Conservation (phyloP, 1,284 basidiomycete genomes). For the Phlebopus sp. region DNA sequence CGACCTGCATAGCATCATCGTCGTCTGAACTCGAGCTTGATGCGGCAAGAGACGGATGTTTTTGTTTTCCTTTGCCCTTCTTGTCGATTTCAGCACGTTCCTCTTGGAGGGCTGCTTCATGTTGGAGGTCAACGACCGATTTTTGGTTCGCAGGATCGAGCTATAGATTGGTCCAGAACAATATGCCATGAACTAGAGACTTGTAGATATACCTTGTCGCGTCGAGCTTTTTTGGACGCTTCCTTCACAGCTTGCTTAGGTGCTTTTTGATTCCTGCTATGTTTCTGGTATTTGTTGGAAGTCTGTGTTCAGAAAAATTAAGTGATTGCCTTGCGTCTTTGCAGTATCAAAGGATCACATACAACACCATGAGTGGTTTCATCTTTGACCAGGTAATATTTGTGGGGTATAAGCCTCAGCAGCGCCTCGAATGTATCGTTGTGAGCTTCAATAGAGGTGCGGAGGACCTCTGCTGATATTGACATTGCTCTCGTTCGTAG, state of each 20-base stretch:
- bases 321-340: background rate
- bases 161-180: conserved; percentile 37
- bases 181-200: background rate
- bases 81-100: conserved; percentile 17
- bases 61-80: conserved; percentile 47
- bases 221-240: conserved; percentile 79
- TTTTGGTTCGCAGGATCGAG: conserved; percentile 89
- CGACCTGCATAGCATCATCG: conserved; percentile 24
- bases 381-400: conserved; percentile 79
- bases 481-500: conserved; percentile 46
- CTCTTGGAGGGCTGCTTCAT: conserved; percentile 39
- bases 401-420: conserved; percentile 80
- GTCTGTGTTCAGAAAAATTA: conserved; percentile 34
- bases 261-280: conserved; percentile 82
- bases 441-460: conserved; percentile 73
- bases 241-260: conserved; percentile 84
- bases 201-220: conserved; percentile 63
- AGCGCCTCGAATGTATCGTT: conserved; percentile 82
- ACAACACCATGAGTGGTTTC: conserved; percentile 29
- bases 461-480: conserved; percentile 50
- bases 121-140: conserved; percentile 75
- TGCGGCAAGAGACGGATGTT: conserved; percentile 36
- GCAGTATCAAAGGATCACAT: conserved; percentile 3
- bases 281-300: conserved; percentile 82
- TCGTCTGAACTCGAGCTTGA: conserved; percentile 37